These are phyloP conservation scores for Yamadazyma sp. DNA, from an alignment of 805 yeast species.

Conservation along the genomic window DNA sequence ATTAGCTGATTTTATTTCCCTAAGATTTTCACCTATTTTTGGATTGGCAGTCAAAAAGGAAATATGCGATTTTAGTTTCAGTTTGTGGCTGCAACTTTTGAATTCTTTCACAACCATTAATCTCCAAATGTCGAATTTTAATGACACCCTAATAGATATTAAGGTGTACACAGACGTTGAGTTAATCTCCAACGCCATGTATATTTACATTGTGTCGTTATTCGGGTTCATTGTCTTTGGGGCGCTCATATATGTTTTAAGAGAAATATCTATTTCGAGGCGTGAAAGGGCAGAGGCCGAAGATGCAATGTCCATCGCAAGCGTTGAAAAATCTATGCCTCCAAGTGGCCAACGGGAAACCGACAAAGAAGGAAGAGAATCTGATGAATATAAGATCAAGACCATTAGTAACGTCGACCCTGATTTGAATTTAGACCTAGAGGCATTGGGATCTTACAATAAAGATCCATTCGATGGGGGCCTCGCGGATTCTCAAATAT, in stretches of 20 bases:
- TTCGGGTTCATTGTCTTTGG: slow-evolving; percentile 22
- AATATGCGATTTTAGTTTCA: too few relatives aligned
- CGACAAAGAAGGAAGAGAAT: neutral
- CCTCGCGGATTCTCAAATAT: neutral
- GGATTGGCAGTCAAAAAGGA: too few relatives aligned
- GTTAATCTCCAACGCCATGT: slow-evolving; percentile 26
- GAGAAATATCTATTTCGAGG: slow-evolving; percentile 22
- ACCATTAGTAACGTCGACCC: too few relatives aligned
- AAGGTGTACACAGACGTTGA: slow-evolving; percentile 15
- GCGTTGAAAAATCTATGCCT: neutral
- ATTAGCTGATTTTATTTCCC: slow-evolving; percentile 2
- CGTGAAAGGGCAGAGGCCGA: slow-evolving; percentile 7
- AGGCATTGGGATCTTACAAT: slow-evolving; percentile 11
- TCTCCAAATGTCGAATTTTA: neutral
- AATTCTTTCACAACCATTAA: too few relatives aligned
- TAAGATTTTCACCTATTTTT: too few relatives aligned
- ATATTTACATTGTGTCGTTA: slow-evolving; percentile 25
- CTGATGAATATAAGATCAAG: slow-evolving; percentile 7
- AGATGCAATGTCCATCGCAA: neutral
- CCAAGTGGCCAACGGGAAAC: too few relatives aligned
- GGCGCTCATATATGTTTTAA: slow-evolving; percentile 21
- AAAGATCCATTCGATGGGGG: neutral
- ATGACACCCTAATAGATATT: neutral
- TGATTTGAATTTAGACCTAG: too few relatives aligned
- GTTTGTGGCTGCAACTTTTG: slow-evolving; percentile 13